These are phyloP conservation scores for Carex arenaria DNA, from an alignment of 202 grass and related monocot genomes.

Conservation along the genomic window DNA sequence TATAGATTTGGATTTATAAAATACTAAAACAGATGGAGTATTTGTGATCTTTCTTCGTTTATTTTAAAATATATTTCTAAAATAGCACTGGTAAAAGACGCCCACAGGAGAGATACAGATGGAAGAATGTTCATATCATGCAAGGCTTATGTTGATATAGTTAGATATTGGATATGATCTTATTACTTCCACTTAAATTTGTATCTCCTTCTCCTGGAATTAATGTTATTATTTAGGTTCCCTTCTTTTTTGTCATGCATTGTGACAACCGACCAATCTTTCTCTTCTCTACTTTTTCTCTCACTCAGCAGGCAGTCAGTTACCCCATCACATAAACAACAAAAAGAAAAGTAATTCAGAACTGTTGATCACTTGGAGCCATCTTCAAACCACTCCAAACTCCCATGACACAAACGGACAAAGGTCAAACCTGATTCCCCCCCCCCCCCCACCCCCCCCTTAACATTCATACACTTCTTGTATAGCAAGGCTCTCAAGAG, in stretches of 20 bases:
- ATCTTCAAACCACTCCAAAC: slow-evolving; percentile 12
- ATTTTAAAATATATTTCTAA: neutral
- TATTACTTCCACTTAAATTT: neutral
- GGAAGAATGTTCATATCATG: neutral
- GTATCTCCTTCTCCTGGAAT: neutral
- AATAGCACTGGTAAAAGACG: neutral
- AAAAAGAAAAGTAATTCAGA: slow-evolving; percentile 8
- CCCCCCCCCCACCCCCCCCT: neutral
- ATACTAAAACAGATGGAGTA: neutral
- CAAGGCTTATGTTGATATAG: neutral
- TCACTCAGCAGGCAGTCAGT: neutral
- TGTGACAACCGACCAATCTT: neutral
- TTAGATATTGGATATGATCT: neutral
- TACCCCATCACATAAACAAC: neutral
- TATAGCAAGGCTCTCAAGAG: neutral
- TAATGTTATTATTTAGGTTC: neutral
- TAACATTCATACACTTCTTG: neutral
- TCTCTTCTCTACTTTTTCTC: neutral
- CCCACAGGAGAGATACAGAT: neutral
- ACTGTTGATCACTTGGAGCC: neutral
- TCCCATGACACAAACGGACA: slow-evolving; percentile 21
- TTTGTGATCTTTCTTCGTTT: neutral
- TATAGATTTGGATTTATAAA: neutral
- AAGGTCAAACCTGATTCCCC: slow-evolving; percentile 4
- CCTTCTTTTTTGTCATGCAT: neutral